Base-by-base conservation (phyloP, 1,139 yeast species). In the Yamadazyma sp. region DNA sequence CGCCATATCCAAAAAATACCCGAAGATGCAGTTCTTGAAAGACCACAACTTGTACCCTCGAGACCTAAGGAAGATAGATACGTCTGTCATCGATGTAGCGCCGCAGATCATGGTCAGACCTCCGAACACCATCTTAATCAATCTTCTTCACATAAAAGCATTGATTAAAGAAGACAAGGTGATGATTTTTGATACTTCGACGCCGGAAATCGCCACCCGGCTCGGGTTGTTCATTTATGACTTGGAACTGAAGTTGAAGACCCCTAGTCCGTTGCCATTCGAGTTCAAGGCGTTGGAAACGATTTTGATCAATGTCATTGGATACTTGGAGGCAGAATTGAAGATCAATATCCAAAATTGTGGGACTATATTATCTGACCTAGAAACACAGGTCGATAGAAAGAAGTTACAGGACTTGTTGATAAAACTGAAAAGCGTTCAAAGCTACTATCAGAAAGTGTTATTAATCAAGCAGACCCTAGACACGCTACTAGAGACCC, bases 211-310 rank as follows among this genome's bases (percentile, higher is more conserved):
- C 66, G 54, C 83, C 73, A 66, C 55, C 39, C 80, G 83, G 41
- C 72, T 92, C 46, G 88, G 94, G 11, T 74, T 87, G 23, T 84
- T 94, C 56, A 82, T 92, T 74, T 86, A 87, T 56, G 97, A 88
- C 58, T 65, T 94, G 41, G 95, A 88, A 50, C 81, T 86, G 51
- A 87, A 87, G 59, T 69, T 94, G 41, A 81, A 82, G 49, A 24
- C 36, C 4, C 55, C 58, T 53, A 38, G 53, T 27, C 45, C 53
- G 29, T 62, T 71, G 34, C 69, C 66, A 1, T 94, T 87, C 61
- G 99, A 94, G 57, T 84, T 91, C 60, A 72, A 94, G 34, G 98
- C 96, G 0, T 62, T 94, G 34, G 98, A 94, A 57, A 81, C 94
- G 1, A 87, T 94, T 11, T 75, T 94, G 47, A 82, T 91, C 34